Evolutionary conservation across 1,284 basidiomycete species (phyloP), one percentile per base, ranked within the genome.

Genomic region (Moesziomyces sp.): DNA sequence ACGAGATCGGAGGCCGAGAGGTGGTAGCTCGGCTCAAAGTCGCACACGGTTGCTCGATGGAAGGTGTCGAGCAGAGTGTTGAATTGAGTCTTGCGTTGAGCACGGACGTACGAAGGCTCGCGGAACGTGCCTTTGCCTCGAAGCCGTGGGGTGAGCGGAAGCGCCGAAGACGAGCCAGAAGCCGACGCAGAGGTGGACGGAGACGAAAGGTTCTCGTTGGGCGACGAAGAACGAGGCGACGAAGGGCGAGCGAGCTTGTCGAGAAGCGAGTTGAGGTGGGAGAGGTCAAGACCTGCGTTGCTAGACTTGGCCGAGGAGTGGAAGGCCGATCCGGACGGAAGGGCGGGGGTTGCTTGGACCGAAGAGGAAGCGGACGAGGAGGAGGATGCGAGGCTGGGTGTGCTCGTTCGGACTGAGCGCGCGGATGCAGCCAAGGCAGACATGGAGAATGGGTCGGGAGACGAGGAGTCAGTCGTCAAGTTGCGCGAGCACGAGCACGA

Each of bases 51-150:
- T 35, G 75, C 75, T 28, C 62, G 67, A 43, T 74, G 75, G 47
- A 77, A 77, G 38, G 72, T 71, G 50, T 74, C 71, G 40, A 77
- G 72, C 10, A 77, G 64, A 4, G 59, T 30, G 55, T 77, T 67
- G 63, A 77, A 74, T 23, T 62, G 66, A 19, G 58, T 52, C 51
- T 72, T 74, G 55, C 75, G 71, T 51, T 74, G 46, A 38, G 46
- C 38, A 35, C 74, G 62, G 21, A 61, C 46, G 54, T 60, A 56
- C 35, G 49, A 55, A 48, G 64, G 64, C 45, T 75, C 73, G 4
- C 68, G 50, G 18, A 64, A 58, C 23, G 61, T 18, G 24, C 57
- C 61, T 40, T 65, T 64, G 52, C 70, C 64, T 53, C 70, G 70
- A 34, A 73, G 70, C 16, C 70, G 70, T 48, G 70, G 70, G 10